Base-by-base conservation (phyloP, 2,329 filamentous ascomycete genomes). In the Aspergillus vadensis region DNA sequence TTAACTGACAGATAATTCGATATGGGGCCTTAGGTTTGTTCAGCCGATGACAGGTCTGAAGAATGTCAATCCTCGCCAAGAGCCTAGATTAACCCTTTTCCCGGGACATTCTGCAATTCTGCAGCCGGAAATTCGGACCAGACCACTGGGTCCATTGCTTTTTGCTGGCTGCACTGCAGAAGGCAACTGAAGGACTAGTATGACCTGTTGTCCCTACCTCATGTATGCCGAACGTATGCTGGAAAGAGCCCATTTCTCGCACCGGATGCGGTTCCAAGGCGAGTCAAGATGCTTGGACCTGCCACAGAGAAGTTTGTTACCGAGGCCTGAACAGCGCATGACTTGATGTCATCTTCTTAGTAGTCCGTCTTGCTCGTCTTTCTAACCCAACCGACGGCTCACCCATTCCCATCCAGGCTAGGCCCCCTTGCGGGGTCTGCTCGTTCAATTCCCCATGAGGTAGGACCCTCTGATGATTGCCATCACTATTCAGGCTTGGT, bases 121-220 rank as follows among this genome's bases (percentile, higher is more conserved):
- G 44, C 44, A 30, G 44, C 21, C 25, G 47, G 15, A 4, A 50
- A n/a, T 50, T 30, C 9, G 47, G 47, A 25, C 47, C 47, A 30
- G 25, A 49, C 44, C 44, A 49, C 44, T 49, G 44, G 44, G 44
- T 49, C 44, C 44, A 12, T 44, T 44, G 41, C 41, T 44, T 36
- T 44, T 44, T 44, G 41, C 19, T 44, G 41, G 44, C 39, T 43
- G 39, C 44, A 49, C 23, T 49, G 44, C 44, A 49, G 19, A 30
- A 49, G 44, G 44, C 44, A 49, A 49, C 44, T 17, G 44, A 10
- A 27, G 21, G 44, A 27, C 10, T 14, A 44, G 12, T 36, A 36
- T 36, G 41, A 44, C 41, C 41, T 21, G 14, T 44, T 21, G 9
- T 23, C 41, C 41, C 19, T 44, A 44, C 21, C 41, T 44, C 19